Conservation (phyloP, 2,329 filamentous ascomycete species). For the Celoporthe dispersa region DNA sequence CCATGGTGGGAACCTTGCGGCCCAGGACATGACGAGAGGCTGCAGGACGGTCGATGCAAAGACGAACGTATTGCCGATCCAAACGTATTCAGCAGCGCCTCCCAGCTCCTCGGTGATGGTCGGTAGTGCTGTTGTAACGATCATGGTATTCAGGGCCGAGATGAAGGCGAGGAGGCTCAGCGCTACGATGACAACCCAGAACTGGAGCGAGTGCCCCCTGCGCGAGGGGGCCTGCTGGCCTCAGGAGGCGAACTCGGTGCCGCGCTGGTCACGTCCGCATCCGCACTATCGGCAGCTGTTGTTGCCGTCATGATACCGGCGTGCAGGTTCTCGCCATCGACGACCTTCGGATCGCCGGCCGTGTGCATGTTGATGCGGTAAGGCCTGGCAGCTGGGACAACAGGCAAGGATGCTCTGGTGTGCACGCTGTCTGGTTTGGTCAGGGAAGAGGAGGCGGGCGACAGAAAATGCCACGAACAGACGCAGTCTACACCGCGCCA, state of each 20-base stretch:
- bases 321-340: too few relatives aligned
- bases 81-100: background rate
- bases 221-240: too few relatives aligned
- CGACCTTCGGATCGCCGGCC: too few relatives aligned
- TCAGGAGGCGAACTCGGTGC: background rate
- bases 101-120: background rate
- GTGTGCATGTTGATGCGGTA: background rate
- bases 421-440: background rate
- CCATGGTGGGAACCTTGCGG: background rate
- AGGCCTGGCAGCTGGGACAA: background rate
- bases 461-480: background rate
- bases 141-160: background rate
- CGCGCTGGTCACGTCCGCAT: background rate
- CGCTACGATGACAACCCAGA: background rate
- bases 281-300: background rate
- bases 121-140: slow-evolving; percentile 22
- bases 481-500: background rate
- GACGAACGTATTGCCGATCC: slow-evolving; percentile 12
- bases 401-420: background rate
- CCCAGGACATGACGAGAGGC: slow-evolving; percentile 4
- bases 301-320: background rate
- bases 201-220: background rate
- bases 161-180: background rate
- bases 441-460: background rate
- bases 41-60: slow-evolving; percentile 4